A percentile compares a stretch with the other conserved stretches of the same genome.
Conservation (phyloP, 129 eudicot genomes). For the Escallonia herrerae region DNA sequence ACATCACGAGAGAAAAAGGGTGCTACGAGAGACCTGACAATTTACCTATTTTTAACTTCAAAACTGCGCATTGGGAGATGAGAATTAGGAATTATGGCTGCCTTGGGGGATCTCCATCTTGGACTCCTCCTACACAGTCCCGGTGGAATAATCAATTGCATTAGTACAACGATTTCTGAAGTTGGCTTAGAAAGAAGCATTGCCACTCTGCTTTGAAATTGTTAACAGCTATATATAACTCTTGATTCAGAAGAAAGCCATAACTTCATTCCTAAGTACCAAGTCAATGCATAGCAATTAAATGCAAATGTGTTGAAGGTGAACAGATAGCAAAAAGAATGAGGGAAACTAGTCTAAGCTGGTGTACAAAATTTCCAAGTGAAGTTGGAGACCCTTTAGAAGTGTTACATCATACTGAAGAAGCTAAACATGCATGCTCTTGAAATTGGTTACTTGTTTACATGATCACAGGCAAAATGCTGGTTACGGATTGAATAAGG, state of each 20-base stretch:
- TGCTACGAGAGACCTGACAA: too few species aligned
- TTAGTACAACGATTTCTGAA: not conserved
- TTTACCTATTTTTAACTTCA: constrained; percentile 65
- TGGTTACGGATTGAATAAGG: too few species aligned
- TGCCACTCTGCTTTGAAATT: not conserved
- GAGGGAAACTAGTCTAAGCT: not conserved
- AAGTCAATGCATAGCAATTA: not conserved
- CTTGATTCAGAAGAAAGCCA: too few species aligned
- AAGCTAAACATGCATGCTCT: too few species aligned
- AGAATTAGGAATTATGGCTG: constrained; percentile 55
- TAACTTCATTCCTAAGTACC: not conserved
- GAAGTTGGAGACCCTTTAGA: too few species aligned
- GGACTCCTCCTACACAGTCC: constrained; percentile 20
- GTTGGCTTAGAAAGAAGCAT: not conserved
- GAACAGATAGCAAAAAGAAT: not conserved
- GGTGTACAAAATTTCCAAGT: not conserved
- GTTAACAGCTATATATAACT: not conserved
- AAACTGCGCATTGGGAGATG: constrained; percentile 77
- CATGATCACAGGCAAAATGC: too few species aligned
- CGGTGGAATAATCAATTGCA: not conserved
- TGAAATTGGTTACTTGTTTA: too few species aligned
- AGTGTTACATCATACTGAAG: too few species aligned
- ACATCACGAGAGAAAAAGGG: too few species aligned
- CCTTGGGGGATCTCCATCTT: constrained; percentile 52
- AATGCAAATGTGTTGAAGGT: not conserved